Evolutionary conservation across 2,329 filamentous ascomycete genomes (phyloP).

Genomic region (Aspergillus tamarii): DNA sequence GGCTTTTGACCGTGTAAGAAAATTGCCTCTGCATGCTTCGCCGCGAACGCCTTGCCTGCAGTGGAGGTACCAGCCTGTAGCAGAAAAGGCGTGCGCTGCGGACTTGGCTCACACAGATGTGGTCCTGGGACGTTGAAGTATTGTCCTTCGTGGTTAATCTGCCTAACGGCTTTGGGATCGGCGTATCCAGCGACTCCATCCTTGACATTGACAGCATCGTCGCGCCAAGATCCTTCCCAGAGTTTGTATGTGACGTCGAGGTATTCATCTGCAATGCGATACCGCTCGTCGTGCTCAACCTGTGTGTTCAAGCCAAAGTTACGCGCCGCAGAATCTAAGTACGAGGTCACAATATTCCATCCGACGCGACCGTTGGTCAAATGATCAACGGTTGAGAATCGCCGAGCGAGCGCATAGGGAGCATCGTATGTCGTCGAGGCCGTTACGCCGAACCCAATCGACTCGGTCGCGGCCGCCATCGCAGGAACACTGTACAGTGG

Average conservation of each 20-base stretch:
- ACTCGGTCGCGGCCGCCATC: constrained; percentile 52
- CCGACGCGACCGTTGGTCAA: constrained; percentile 55
- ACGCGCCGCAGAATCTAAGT: constrained; percentile 52
- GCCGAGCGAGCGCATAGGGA: constrained; percentile 58
- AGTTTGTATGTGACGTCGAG: constrained; percentile 52
- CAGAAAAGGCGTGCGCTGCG: constrained; percentile 56
- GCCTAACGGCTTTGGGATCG: constrained; percentile 38
- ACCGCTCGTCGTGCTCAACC: constrained; percentile 54
- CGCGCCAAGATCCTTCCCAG: constrained; percentile 58
- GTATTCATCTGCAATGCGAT: constrained; percentile 54
- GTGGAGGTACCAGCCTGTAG: constrained; percentile 59
- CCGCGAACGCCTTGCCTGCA: constrained; percentile 51
- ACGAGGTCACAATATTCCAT: constrained; percentile 58
- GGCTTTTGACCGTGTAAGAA: constrained; percentile 51
- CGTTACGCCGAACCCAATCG: constrained; percentile 55
- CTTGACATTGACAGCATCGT: constrained; percentile 37
- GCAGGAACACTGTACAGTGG: constrained; percentile 48
- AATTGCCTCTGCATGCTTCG: constrained; percentile 50
- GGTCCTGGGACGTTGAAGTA: constrained; percentile 50
- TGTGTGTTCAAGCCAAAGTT: constrained; percentile 51
- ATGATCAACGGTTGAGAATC: constrained; percentile 59
- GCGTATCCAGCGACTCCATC: constrained; percentile 32
- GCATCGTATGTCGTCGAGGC: constrained; percentile 60
- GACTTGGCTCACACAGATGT: constrained; percentile 50
- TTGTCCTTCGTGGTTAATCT: constrained; percentile 44